Conservation (phyloP, 2,329 filamentous ascomycete species). For the Phyllosticta citriasiana region DNA sequence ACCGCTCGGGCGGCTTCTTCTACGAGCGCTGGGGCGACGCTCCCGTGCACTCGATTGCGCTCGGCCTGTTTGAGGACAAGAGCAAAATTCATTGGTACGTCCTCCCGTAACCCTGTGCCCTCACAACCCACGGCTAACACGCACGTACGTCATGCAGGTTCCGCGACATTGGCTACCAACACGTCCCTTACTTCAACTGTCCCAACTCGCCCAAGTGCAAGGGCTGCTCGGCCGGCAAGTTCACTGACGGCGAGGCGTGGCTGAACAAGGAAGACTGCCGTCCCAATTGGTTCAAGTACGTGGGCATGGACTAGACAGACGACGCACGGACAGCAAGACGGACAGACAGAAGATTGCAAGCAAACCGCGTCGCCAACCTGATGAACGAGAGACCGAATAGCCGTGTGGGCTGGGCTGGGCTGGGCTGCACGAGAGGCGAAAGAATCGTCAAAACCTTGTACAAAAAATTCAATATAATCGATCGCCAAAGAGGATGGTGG, state of each 20-base stretch:
- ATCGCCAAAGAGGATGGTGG: neutral
- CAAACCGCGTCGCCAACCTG: neutral
- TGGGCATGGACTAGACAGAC: constrained; percentile 57
- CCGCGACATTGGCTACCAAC: constrained; percentile 97
- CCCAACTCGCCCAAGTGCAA: constrained; percentile 91
- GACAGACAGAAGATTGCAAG: neutral
- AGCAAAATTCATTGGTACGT: constrained; percentile 85
- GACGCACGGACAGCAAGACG: too few species aligned
- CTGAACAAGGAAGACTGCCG: constrained; percentile 87
- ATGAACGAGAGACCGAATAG: neutral
- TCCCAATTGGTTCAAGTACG: constrained; percentile 95
- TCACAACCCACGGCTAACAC: neutral
- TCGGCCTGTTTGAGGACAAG: constrained; percentile 85
- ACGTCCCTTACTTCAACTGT: constrained; percentile 98
- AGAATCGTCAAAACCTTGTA: neutral
- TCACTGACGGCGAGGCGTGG: constrained; percentile 81
- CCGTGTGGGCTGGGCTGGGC: too few species aligned
- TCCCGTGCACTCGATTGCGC: constrained; percentile 86
- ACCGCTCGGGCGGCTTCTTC: constrained; percentile 91
- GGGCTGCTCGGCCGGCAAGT: constrained; percentile 74
- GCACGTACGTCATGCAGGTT: constrained; percentile 53
- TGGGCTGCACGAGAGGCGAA: neutral
- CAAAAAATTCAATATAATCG: neutral
- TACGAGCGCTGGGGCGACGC: constrained; percentile 99
- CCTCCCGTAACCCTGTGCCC: neutral